Percentiles rank a stretch among this genome's conserved stretches.
These are phyloP conservation scores for Yarrowia divulgata DNA, from an alignment of 805 yeast species.

Conservation along the genomic window DNA sequence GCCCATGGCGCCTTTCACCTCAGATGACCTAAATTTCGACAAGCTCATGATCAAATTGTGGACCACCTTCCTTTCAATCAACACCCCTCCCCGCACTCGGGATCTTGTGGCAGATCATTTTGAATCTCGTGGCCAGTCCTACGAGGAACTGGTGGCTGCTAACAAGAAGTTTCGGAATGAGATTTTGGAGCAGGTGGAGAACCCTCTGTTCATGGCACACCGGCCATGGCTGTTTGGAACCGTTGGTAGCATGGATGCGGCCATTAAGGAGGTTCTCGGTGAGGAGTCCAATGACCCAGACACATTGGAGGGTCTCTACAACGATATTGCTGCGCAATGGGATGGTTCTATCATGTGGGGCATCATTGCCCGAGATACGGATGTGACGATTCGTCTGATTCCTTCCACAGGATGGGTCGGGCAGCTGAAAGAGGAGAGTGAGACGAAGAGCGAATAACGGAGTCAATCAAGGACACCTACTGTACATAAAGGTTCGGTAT, in stretches of 20 bases:
- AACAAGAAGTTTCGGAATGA: slow-evolving; percentile 19
- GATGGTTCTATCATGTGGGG: slow-evolving; percentile 29
- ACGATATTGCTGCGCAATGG: slow-evolving; percentile 22
- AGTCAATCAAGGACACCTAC: background rate
- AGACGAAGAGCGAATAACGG: background rate
- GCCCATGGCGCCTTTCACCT: background rate
- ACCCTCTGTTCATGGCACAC: slow-evolving; percentile 11
- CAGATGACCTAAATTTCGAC: background rate
- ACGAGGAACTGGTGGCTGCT: slow-evolving; percentile 2
- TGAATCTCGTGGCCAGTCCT: background rate
- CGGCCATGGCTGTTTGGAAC: slow-evolving; percentile 28
- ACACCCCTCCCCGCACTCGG: background rate
- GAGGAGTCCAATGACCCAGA: slow-evolving; percentile 13
- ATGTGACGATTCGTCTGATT: slow-evolving; percentile 29
- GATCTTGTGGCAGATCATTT: background rate
- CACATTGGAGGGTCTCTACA: slow-evolving; percentile 4
- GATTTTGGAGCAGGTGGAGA: slow-evolving; percentile 12
- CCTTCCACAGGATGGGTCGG: background rate
- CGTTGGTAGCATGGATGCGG: slow-evolving; percentile 9
- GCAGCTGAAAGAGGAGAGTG: background rate
- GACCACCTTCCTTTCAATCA: background rate
- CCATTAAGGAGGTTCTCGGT: slow-evolving; percentile 20
- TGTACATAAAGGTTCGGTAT: slow-evolving; percentile 9
- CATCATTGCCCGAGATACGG: slow-evolving; percentile 10
- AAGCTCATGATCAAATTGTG: background rate